These are phyloP conservation scores for Exophiala sp. DNA, from an alignment of 2,329 filamentous ascomycete genomes.

Conservation along the genomic window DNA sequence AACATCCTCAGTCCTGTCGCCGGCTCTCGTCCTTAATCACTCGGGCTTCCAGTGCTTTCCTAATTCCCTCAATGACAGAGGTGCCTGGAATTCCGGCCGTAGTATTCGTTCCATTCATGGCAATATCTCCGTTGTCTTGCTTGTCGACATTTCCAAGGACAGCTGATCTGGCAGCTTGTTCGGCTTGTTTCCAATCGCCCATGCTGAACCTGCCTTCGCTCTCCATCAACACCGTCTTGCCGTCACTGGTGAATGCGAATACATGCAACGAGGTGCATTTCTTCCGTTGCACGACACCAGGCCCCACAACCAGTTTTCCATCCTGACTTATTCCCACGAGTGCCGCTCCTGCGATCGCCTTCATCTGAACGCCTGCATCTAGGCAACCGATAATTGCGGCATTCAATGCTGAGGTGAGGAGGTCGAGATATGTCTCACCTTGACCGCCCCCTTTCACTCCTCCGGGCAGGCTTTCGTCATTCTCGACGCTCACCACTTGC, in stretches of 20 bases:
- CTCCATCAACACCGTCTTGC: constrained; percentile 69
- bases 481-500: constrained; percentile 34
- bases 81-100: constrained; percentile 9
- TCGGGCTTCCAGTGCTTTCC: constrained; percentile 23
- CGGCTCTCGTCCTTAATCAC: constrained; percentile 26
- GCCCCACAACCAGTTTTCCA: constrained; percentile 50
- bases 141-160: constrained; percentile 47
- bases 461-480: constrained; percentile 30
- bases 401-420: constrained; percentile 78
- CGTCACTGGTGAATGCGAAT: constrained; percentile 70
- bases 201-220: constrained; percentile 74
- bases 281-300: constrained; percentile 57
- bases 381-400: constrained; percentile 71
- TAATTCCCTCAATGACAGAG: constrained; percentile 21
- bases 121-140: constrained; percentile 22
- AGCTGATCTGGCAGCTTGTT: constrained; percentile 57
- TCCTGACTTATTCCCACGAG: constrained; percentile 53
- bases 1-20: constrained; percentile 21
- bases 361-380: constrained; percentile 74
- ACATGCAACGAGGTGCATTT: constrained; percentile 68
- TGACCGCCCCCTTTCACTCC: constrained; percentile 27
- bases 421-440: constrained; percentile 56
- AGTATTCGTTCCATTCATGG: constrained; percentile 15
- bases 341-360: constrained; percentile 62
- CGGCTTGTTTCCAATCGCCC: constrained; percentile 67